Evolutionary conservation across 345 rosid species (phyloP).

Genomic region (Boechera divaricarpa): DNA sequence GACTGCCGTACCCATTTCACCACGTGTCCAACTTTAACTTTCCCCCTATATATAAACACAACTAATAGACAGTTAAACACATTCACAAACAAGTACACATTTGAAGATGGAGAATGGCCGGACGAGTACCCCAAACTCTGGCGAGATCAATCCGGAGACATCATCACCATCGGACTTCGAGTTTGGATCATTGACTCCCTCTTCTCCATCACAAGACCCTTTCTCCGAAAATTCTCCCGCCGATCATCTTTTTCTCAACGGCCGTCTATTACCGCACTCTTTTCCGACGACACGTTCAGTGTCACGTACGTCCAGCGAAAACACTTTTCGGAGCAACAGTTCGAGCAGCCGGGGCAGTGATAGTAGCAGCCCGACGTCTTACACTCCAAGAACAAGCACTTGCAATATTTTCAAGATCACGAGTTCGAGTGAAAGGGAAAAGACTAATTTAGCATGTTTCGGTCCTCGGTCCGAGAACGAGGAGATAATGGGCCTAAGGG

Average conservation of each 20-base stretch:
- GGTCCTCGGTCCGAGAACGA: slow-evolving; percentile 29
- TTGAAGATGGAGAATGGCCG: slow-evolving; percentile 44
- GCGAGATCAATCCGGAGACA: slow-evolving; percentile 9
- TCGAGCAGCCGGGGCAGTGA: slow-evolving; percentile 74
- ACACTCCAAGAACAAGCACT: slow-evolving; percentile 60
- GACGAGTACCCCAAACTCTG: slow-evolving; percentile 45
- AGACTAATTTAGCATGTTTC: slow-evolving; percentile 35
- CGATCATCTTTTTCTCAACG: slow-evolving; percentile 82
- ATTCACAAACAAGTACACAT: slow-evolving; percentile 3
- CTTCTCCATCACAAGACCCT: slow-evolving; percentile 57
- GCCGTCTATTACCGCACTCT: slow-evolving; percentile 73
- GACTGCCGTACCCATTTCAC: slow-evolving; percentile 35
- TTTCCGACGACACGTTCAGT: slow-evolving; percentile 57
- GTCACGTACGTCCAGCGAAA: slow-evolving; percentile 62
- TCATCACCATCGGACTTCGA: slow-evolving; percentile 61
- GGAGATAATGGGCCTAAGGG: neutral
- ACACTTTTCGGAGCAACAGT: slow-evolving; percentile 72
- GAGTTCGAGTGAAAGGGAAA: slow-evolving; percentile 8
- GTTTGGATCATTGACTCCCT: slow-evolving; percentile 67
- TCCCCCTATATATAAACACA: slow-evolving; percentile 35
- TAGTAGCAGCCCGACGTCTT: slow-evolving; percentile 56
- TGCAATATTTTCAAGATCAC: slow-evolving; percentile 45
- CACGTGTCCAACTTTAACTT: slow-evolving; percentile 34
- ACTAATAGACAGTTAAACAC: slow-evolving; percentile 18
- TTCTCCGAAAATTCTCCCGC: slow-evolving; percentile 70